These are phyloP conservation scores for Phytophthora macrochlamydospora DNA, from an alignment of 352 stramenopile species.

Conservation along the genomic window DNA sequence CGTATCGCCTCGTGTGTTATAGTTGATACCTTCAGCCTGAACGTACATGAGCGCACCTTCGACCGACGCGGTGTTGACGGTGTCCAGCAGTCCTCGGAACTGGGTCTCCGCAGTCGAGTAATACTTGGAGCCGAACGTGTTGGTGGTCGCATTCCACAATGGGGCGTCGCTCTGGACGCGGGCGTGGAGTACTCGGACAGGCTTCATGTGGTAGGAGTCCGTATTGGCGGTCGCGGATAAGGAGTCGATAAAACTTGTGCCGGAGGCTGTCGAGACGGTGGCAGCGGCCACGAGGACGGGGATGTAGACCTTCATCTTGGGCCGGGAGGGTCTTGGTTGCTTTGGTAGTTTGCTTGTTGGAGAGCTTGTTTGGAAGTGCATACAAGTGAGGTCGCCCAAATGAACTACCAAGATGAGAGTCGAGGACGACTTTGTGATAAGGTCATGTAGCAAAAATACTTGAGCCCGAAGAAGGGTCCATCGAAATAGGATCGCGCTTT, in stretches of 20 bases:
- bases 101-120: constrained; percentile 34
- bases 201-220: constrained; percentile 59
- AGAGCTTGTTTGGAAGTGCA: too few relatives aligned
- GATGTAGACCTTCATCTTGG: constrained; percentile 5
- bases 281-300: constrained; percentile 16
- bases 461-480: too few relatives aligned
- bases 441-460: too few relatives aligned
- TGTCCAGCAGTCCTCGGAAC: constrained; percentile 43
- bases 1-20: constrained; percentile 31
- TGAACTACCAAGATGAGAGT: too few relatives aligned
- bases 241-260: constrained; percentile 21
- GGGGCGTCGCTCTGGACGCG: constrained; percentile 65
- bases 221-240: constrained; percentile 39
- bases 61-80: constrained; percentile 47
- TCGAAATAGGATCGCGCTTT: too few relatives aligned
- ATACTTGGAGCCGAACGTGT: constrained; percentile 49
- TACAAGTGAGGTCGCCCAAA: too few relatives aligned
- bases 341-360: too few relatives aligned
- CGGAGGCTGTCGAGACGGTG: constrained; percentile 5
- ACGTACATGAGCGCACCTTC: constrained; percentile 61
- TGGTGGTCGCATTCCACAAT: constrained; percentile 47
- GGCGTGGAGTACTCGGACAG: constrained; percentile 64
- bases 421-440: too few relatives aligned
- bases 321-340: too few relatives aligned
- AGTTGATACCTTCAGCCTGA: constrained; percentile 59